Conservation (phyloP, 805 yeast genomes). For the Spencermartinsiella europaea region DNA sequence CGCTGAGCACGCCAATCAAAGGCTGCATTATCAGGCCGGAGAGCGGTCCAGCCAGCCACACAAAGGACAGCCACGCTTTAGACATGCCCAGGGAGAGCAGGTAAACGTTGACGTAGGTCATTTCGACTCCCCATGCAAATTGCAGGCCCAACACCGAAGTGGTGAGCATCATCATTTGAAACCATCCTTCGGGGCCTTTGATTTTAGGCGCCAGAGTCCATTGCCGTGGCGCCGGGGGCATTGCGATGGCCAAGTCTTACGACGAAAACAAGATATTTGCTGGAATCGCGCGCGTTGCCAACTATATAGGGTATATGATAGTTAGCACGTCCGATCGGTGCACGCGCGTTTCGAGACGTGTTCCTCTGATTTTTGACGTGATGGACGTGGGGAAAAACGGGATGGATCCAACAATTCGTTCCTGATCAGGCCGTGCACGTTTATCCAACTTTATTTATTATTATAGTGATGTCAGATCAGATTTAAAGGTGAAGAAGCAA, state of each 20-base stretch:
- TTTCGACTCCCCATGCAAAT: slow-evolving; percentile 64
- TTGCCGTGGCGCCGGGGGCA: neutral
- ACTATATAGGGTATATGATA: too few species aligned
- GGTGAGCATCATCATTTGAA: slow-evolving; percentile 24
- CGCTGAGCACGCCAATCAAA: slow-evolving; percentile 54
- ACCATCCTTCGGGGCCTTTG: slow-evolving; percentile 13
- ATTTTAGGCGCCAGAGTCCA: slow-evolving; percentile 10
- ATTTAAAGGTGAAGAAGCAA: too few species aligned
- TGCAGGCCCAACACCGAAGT: slow-evolving; percentile 53
- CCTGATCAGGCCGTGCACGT: too few species aligned
- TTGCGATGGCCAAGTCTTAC: neutral
- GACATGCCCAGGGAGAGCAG: slow-evolving; percentile 54
- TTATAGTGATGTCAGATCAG: too few species aligned
- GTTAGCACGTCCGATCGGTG: too few species aligned
- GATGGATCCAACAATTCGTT: too few species aligned
- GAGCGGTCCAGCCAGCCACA: slow-evolving; percentile 69
- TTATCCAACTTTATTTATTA: too few species aligned
- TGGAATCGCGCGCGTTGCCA: too few species aligned
- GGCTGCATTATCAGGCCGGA: slow-evolving; percentile 65
- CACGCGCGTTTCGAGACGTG: too few species aligned
- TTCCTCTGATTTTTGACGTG: too few species aligned
- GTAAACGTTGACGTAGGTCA: slow-evolving; percentile 59
- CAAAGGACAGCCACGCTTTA: slow-evolving; percentile 48
- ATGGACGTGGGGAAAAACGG: too few species aligned
- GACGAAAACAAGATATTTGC: too few species aligned